Evolutionary conservation across 495 filamentous ascomycete species (phyloP).

Genomic region (Aspergillus ostianus): DNA sequence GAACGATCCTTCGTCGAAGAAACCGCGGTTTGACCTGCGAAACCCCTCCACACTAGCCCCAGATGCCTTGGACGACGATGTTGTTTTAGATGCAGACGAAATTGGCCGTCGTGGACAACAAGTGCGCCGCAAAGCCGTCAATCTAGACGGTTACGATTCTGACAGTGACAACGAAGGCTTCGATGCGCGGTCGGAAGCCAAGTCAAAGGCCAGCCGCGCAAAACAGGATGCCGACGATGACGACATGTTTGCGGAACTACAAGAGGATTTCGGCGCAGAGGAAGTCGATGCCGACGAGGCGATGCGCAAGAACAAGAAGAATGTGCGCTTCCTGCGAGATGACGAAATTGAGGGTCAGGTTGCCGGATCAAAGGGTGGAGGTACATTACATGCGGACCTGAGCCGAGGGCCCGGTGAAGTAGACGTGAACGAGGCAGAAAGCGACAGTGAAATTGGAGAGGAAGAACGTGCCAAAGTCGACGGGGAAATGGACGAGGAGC

Average conservation of each 20-base stretch:
- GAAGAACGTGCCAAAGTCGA: constrained; percentile 68
- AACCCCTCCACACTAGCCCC: constrained; percentile 89
- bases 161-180: constrained; percentile 94
- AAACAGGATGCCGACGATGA: constrained; percentile 54
- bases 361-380: constrained; percentile 66
- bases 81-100: constrained; percentile 84
- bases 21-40: constrained; percentile 89
- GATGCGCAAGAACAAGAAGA: constrained; percentile 67
- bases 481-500: constrained; percentile 75
- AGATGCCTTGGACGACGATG: constrained; percentile 73
- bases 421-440: constrained; percentile 48
- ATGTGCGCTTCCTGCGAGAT: constrained; percentile 71
- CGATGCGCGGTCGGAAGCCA: constrained; percentile 62
- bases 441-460: constrained; percentile 69
- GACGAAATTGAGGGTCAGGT: constrained; percentile 87
- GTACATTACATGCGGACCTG: constrained; percentile 62
- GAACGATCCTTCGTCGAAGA: constrained; percentile 61
- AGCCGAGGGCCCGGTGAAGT: constrained; percentile 38
- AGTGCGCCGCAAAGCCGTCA: constrained; percentile 86
- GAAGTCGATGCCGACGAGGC: constrained; percentile 47
- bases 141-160: constrained; percentile 94
- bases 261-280: constrained; percentile 58
- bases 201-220: constrained; percentile 50
- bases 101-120: constrained; percentile 77
- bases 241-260: constrained; percentile 88